A percentile compares a stretch with the other conserved stretches of the same genome.
These are phyloP conservation scores for Suillus placidus DNA, from an alignment of 768 basidiomycete genomes.

Conservation along the genomic window DNA sequence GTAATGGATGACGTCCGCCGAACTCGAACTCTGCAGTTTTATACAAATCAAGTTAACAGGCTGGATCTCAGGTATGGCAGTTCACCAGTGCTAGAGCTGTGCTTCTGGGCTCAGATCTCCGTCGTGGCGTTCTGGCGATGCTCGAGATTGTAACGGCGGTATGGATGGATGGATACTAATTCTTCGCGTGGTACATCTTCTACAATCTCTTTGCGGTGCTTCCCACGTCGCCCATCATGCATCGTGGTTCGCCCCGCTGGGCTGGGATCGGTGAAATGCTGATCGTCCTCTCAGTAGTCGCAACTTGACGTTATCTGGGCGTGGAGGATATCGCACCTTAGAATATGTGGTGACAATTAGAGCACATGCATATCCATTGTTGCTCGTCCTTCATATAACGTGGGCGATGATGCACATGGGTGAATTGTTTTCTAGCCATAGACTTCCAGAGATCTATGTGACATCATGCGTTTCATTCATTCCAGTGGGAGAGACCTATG, in stretches of 20 bases:
- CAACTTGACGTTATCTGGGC: background rate
- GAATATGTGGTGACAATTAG: background rate
- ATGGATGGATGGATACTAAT: slow-evolving; percentile 36
- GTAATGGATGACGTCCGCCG: background rate
- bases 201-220: slow-evolving; percentile 51
- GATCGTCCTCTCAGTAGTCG: background rate
- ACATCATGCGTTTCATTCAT: background rate
- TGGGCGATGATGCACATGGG: background rate
- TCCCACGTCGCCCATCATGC: slow-evolving; percentile 33
- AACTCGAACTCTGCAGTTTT: background rate
- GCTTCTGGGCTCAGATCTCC: slow-evolving; percentile 37
- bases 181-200: slow-evolving; percentile 42
- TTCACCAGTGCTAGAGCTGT: slow-evolving; percentile 50
- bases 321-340: background rate
- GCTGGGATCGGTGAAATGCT: background rate
- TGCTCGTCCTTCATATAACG: background rate
- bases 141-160: slow-evolving; percentile 40
- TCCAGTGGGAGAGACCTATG: background rate
- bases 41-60: slow-evolving; percentile 19
- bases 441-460: background rate
- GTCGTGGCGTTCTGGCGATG: slow-evolving; percentile 41
- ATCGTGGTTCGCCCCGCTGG: background rate
- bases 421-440: background rate
- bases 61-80: slow-evolving; percentile 35
- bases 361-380: background rate